Conservation (phyloP, 2,329 filamentous ascomycete genomes). For the Sordariomycetes sp. region DNA sequence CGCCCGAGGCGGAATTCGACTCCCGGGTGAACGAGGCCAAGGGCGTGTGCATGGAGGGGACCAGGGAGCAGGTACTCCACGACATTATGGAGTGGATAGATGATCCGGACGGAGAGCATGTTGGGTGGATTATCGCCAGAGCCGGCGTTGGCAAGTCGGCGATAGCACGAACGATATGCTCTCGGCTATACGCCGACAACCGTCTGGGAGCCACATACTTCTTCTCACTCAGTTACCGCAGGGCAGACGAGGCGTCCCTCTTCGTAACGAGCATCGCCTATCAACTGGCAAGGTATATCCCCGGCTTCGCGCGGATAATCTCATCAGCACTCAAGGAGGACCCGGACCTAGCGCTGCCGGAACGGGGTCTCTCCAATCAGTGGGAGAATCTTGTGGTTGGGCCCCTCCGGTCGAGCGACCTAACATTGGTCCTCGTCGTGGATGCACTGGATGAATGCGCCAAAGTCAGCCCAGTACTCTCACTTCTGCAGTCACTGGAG, state of each 20-base stretch:
- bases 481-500: background rate
- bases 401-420: background rate
- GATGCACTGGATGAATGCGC: background rate
- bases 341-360: background rate
- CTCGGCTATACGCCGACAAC: background rate
- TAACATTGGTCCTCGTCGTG: background rate
- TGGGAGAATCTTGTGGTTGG: background rate
- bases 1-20: background rate
- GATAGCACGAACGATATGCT: background rate
- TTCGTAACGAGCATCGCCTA: background rate
- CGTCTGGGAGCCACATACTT: background rate
- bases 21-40: background rate
- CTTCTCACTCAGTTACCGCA: background rate
- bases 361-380: background rate
- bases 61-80: background rate
- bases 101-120: background rate
- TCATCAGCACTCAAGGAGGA: background rate
- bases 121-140: background rate
- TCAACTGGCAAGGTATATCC: background rate
- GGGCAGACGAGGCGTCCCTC: background rate
- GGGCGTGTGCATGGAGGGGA: background rate
- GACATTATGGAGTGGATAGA: background rate
- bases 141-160: background rate
- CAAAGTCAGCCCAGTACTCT: background rate
- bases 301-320: background rate